A percentile compares a stretch with the other conserved stretches of the same genome.
These are phyloP conservation scores for Lactarius psammicola DNA, from an alignment of 768 basidiomycete species.

Conservation along the genomic window DNA sequence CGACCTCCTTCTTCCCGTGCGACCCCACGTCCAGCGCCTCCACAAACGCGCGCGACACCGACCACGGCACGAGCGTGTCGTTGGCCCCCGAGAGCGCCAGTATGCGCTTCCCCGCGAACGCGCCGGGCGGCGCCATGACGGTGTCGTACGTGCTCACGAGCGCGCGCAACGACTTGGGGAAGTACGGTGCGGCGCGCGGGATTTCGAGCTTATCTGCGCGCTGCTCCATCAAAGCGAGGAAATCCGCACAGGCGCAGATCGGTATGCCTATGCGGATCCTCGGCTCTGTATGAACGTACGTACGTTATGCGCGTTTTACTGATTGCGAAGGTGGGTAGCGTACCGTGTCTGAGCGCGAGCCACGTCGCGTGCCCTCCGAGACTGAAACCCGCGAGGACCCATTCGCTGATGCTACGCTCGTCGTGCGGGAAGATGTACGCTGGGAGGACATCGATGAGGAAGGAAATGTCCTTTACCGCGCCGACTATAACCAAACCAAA, in stretches of 20 bases:
- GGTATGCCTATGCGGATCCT: conserved; percentile 45
- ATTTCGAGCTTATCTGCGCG: conserved; percentile 51
- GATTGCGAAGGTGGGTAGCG: conserved; percentile 38
- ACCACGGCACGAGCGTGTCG: conserved; percentile 41
- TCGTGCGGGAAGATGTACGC: conserved; percentile 67
- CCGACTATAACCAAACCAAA: conserved; percentile 45
- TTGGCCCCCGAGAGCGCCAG: conserved; percentile 62
- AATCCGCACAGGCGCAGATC: conserved; percentile 70
- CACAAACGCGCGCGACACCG: conserved; percentile 34
- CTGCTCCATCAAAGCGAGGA: conserved; percentile 50
- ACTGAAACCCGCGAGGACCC: conserved; percentile 73
- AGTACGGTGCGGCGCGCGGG: conserved; percentile 48
- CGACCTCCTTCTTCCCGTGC: conserved; percentile 35
- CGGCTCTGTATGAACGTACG: conserved; percentile 37
- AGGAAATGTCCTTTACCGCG: conserved; percentile 72
- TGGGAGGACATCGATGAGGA: conserved; percentile 78
- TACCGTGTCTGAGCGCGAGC: conserved; percentile 58
- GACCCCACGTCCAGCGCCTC: conserved; percentile 33
- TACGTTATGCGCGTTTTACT: not conserved
- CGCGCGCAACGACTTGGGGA: conserved; percentile 54
- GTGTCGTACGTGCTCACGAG: conserved; percentile 50
- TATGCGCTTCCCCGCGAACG: conserved; percentile 70
- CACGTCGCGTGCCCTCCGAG: conserved; percentile 86
- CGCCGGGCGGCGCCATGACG: conserved; percentile 44
- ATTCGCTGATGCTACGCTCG: conserved; percentile 60